Evolutionary conservation across 2,329 filamentous ascomycete species (phyloP).

Genomic region (Fonsecaea monophora): DNA sequence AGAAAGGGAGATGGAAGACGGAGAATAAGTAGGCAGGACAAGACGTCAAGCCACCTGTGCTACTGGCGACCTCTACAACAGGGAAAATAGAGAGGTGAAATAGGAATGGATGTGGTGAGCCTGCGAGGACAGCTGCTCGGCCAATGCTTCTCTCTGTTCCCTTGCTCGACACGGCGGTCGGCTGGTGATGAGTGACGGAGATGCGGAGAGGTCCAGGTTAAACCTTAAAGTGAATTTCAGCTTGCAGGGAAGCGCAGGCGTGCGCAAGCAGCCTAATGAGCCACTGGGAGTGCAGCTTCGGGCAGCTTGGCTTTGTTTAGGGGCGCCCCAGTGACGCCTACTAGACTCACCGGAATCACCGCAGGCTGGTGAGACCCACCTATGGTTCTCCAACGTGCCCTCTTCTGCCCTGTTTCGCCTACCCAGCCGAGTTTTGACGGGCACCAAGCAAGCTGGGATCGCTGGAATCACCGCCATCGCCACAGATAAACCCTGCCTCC

Average conservation of each 20-base stretch:
- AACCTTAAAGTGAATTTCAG: neutral
- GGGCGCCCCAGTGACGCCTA: neutral
- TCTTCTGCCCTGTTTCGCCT: neutral
- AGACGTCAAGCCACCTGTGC: conserved; percentile 9
- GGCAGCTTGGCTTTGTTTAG: neutral
- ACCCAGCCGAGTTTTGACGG: conserved; percentile 7
- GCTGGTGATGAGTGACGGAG: conserved; percentile 14
- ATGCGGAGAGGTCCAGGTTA: conserved; percentile 15
- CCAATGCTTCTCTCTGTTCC: neutral
- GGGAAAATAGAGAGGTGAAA: neutral
- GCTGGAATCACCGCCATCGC: neutral
- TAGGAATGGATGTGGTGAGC: conserved; percentile 9
- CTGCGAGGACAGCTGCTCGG: neutral
- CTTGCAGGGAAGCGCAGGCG: neutral
- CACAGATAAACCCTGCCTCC: neutral
- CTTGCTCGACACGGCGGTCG: conserved; percentile 8
- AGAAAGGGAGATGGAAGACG: conserved; percentile 13
- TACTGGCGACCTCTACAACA: conserved; percentile 1
- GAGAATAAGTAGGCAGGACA: conserved; percentile 1
- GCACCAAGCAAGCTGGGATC: conserved; percentile 15
- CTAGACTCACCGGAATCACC: neutral
- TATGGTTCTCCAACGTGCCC: neutral
- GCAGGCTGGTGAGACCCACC: neutral
- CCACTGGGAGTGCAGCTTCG: neutral
- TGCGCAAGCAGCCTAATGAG: neutral